These are phyloP conservation scores for Cladorrhinum sp. DNA, from an alignment of 2,329 filamentous ascomycete genomes.

Conservation along the genomic window DNA sequence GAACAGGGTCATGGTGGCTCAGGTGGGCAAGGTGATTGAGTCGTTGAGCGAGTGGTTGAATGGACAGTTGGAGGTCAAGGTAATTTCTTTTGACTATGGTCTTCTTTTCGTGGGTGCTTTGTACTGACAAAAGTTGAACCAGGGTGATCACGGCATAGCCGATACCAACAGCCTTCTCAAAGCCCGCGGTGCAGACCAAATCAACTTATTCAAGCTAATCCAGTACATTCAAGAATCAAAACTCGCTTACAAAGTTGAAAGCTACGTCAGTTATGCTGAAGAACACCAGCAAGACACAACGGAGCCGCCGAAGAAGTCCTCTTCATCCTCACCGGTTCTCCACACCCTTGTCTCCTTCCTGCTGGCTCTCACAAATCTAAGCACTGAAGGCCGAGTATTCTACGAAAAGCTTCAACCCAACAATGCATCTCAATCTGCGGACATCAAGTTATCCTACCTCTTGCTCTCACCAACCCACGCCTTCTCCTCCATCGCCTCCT, in stretches of 20 bases:
- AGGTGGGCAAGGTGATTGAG: slow-evolving; percentile 79
- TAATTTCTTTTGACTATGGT: slow-evolving; percentile 30
- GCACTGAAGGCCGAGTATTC: slow-evolving; percentile 65
- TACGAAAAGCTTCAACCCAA: slow-evolving; percentile 47
- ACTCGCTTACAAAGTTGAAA: slow-evolving; percentile 89
- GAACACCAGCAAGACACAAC: slow-evolving; percentile 37
- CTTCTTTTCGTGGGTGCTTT: not conserved
- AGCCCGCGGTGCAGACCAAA: slow-evolving; percentile 87
- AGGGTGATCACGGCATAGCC: slow-evolving; percentile 62
- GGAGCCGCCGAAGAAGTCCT: slow-evolving; percentile 42
- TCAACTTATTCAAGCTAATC: slow-evolving; percentile 87
- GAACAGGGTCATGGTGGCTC: slow-evolving; percentile 87
- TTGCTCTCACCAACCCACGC: slow-evolving; percentile 88
- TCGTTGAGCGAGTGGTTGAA: slow-evolving; percentile 71
- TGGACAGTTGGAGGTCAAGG: slow-evolving; percentile 47
- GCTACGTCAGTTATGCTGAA: slow-evolving; percentile 68
- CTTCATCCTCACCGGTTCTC: slow-evolving; percentile 53
- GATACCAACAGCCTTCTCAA: slow-evolving; percentile 70
- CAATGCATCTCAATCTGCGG: slow-evolving; percentile 26
- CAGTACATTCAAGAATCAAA: slow-evolving; percentile 89
- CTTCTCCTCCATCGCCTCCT: slow-evolving; percentile 82
- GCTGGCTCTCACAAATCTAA: slow-evolving; percentile 80
- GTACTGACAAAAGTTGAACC: not conserved
- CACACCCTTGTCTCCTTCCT: slow-evolving; percentile 63
- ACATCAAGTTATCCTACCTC: slow-evolving; percentile 73